These are phyloP conservation scores for Amniculicola lignicola DNA, from an alignment of 495 filamentous ascomycete species.

Conservation along the genomic window DNA sequence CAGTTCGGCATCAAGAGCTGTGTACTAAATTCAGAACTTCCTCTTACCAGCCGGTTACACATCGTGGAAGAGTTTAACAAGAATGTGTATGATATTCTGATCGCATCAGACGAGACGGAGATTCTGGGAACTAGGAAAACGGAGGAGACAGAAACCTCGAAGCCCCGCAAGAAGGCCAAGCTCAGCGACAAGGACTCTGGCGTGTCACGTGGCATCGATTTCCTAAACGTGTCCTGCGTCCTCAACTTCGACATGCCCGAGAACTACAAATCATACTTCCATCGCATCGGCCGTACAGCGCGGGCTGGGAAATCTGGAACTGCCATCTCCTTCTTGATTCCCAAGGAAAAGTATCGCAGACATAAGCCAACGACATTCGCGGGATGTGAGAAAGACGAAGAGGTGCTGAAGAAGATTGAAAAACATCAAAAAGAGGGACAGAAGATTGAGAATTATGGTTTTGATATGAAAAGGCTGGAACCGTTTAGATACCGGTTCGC, in stretches of 20 bases:
- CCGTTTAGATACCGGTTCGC: slow-evolving; percentile 93
- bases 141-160: slow-evolving; percentile 40
- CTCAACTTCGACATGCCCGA: slow-evolving; percentile 91
- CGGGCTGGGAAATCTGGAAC: slow-evolving; percentile 87
- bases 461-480: slow-evolving; percentile 91
- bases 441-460: slow-evolving; percentile 81
- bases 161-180: slow-evolving; percentile 60
- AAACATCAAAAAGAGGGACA: slow-evolving; percentile 64
- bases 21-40: slow-evolving; percentile 91
- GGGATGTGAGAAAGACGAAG: slow-evolving; percentile 76
- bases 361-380: slow-evolving; percentile 79
- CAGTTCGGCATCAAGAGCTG: slow-evolving; percentile 94
- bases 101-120: slow-evolving; percentile 91
- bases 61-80: slow-evolving; percentile 97
- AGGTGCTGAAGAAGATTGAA: slow-evolving; percentile 50
- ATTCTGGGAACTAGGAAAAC: slow-evolving; percentile 58
- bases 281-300: slow-evolving; percentile 91
- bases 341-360: slow-evolving; percentile 73
- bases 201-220: slow-evolving; percentile 91
- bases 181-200: slow-evolving; percentile 76
- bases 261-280: slow-evolving; percentile 86
- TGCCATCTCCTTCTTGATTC: slow-evolving; percentile 90
- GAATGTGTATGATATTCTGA: slow-evolving; percentile 92
- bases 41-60: slow-evolving; percentile 87
- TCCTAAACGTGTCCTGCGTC: slow-evolving; percentile 88